Evolutionary conservation across 2,329 filamentous ascomycete species (phyloP).

Genomic region (Calycina marina): DNA sequence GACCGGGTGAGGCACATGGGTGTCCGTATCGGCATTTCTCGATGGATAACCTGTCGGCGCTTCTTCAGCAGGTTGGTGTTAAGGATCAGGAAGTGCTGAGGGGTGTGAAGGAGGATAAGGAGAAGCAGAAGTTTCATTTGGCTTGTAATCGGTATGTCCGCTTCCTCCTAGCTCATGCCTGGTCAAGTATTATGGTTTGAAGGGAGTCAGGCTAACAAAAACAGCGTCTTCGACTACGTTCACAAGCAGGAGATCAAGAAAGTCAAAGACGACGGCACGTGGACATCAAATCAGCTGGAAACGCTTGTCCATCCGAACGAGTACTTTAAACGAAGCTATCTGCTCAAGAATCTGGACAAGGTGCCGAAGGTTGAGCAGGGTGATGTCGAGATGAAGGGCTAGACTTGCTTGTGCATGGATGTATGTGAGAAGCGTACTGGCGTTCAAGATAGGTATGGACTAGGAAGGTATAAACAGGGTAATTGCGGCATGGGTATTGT

Average conservation of each 20-base stretch:
- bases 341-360: conserved; percentile 61
- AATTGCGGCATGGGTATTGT: no score
- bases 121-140: conserved; percentile 79
- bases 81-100: conserved; percentile 63
- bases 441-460: no score
- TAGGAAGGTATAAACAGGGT: no score
- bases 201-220: neutral
- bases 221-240: conserved; percentile 70
- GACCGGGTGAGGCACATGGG: conserved; percentile 81
- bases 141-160: conserved; percentile 68
- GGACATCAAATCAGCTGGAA: conserved; percentile 65
- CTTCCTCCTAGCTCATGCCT: neutral
- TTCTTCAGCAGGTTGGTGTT: conserved; percentile 69
- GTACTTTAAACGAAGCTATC: conserved; percentile 90
- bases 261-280: conserved; percentile 59
- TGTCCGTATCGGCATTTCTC: conserved; percentile 92
- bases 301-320: conserved; percentile 96
- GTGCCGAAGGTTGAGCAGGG: conserved; percentile 28
- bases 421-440: no score
- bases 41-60: conserved; percentile 63
- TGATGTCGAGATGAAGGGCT: conserved; percentile 41
- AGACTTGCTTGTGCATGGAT: neutral
- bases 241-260: conserved; percentile 68
- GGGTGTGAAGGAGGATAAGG: conserved; percentile 77
- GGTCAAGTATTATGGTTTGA: neutral